Evolutionary conservation across 805 yeast species (phyloP).

Genomic region (Wickerhamomyces tratensis): DNA sequence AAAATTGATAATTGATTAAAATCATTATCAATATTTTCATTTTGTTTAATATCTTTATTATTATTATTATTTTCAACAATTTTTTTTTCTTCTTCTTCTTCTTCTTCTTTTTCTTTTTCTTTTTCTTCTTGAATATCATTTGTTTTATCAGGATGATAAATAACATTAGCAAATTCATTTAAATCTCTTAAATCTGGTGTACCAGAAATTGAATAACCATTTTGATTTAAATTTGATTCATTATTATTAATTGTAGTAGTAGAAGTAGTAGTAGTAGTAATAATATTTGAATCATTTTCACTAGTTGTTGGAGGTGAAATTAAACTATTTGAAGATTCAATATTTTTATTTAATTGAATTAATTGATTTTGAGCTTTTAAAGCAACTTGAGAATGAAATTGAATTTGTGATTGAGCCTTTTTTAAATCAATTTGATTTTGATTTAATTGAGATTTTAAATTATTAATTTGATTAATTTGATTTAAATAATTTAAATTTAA

Average conservation of each 20-base stretch:
- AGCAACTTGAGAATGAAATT: slow-evolving; percentile 1
- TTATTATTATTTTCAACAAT: too few species aligned
- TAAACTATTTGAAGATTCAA: too few species aligned
- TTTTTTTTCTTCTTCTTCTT: too few species aligned
- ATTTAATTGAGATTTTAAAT: neutral
- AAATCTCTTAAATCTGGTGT: slow-evolving; percentile 20
- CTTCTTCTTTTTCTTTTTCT: too few species aligned
- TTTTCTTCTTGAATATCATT: neutral
- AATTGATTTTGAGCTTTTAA: neutral
- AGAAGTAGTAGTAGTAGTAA: neutral
- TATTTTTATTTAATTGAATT: slow-evolving; percentile 1
- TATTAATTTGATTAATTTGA: neutral
- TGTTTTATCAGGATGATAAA: slow-evolving; percentile 14
- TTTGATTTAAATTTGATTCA: slow-evolving; percentile 8
- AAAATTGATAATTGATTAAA: too few species aligned
- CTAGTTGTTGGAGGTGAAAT: too few species aligned
- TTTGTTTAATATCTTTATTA: too few species aligned
- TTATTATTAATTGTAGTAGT: neutral
- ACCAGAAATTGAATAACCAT: slow-evolving; percentile 20
- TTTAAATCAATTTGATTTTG: neutral
- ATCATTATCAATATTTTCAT: too few species aligned
- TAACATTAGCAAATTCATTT: slow-evolving; percentile 13
- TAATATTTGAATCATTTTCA: too few species aligned
- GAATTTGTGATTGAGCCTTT: slow-evolving; percentile 2
- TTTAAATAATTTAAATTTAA: neutral